phyloP scores from a whole-genome alignment of 73 alveolate genomes.

The Paramecium biaurelia region DNA sequence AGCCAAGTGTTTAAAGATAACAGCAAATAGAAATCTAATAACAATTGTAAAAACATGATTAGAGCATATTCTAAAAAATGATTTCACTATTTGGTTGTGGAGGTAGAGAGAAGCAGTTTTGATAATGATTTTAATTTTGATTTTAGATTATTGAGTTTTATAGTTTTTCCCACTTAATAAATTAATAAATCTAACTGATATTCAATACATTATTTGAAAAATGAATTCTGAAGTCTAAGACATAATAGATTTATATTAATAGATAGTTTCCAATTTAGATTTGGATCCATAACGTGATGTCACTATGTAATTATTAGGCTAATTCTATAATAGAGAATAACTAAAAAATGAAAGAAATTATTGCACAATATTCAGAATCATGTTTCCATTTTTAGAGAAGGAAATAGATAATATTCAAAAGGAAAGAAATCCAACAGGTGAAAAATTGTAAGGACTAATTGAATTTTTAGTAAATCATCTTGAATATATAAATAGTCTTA shows the following conservation, averaged over 20 bases:
- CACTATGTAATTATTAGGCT: neutral
- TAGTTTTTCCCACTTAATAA: neutral
- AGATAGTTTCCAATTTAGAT: neutral
- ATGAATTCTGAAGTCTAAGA: slow-evolving; percentile 10
- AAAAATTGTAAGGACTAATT: slow-evolving; percentile 46
- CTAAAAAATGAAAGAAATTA: slow-evolving; percentile 38
- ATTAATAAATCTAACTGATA: slow-evolving; percentile 12
- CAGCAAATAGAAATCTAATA: neutral
- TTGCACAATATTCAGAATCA: slow-evolving; percentile 51
- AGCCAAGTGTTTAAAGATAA: neutral
- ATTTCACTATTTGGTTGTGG: neutral
- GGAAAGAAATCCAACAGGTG: slow-evolving; percentile 50
- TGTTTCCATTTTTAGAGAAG: slow-evolving; percentile 59
- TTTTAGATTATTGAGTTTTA: neutral
- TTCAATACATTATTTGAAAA: slow-evolving; percentile 15
- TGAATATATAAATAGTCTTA: slow-evolving; percentile 6
- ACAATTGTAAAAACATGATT: neutral
- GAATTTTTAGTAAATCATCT: slow-evolving; percentile 28
- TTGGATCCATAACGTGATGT: neutral
- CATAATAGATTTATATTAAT: neutral
- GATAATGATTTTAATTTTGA: neutral
- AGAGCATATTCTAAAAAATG: neutral
- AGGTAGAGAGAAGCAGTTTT: neutral
- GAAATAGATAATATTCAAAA: slow-evolving; percentile 9
- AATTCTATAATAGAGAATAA: neutral